Conservation (phyloP, 2,329 filamentous ascomycete genomes). For the Fusarium stilboides region DNA sequence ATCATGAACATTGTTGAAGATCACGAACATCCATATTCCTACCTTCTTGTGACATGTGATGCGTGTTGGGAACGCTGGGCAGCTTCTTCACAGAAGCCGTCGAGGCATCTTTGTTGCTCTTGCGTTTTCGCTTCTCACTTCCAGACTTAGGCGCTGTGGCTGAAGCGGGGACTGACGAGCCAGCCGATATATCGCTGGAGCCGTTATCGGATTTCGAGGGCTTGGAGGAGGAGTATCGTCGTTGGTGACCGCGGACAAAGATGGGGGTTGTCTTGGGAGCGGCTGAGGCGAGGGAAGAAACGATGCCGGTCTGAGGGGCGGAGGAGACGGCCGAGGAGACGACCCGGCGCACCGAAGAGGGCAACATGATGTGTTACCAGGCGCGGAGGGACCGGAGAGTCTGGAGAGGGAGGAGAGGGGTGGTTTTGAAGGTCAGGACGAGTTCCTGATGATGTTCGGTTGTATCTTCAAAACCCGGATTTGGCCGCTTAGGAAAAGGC, state of each 20-base stretch:
- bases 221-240: conserved; percentile 73
- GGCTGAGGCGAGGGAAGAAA: conserved; percentile 60
- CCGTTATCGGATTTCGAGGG: conserved; percentile 74
- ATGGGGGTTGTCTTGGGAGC: conserved; percentile 58
- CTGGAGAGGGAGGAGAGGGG: conserved; percentile 35
- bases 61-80: conserved; percentile 82
- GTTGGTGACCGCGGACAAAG: conserved; percentile 63
- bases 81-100: conserved; percentile 69
- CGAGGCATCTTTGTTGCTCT: conserved; percentile 66
- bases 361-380: conserved; percentile 63
- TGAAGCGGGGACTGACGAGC: conserved; percentile 65
- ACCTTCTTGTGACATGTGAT: conserved; percentile 79
- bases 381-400: conserved; percentile 40
- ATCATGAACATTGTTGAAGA: background rate
- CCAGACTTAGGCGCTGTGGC: conserved; percentile 60
- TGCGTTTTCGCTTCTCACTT: conserved; percentile 71
- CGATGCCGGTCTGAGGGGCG: conserved; percentile 61
- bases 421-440: conserved; percentile 48
- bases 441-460: conserved; percentile 54
- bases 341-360: conserved; percentile 70
- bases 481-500: conserved; percentile 57
- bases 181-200: conserved; percentile 65
- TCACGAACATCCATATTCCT: conserved; percentile 40
- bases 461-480: conserved; percentile 56
- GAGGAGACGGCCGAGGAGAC: conserved; percentile 63